These are phyloP conservation scores for Melampsora occidentalis DNA, from an alignment of 1,284 basidiomycete genomes.

Conservation along the genomic window DNA sequence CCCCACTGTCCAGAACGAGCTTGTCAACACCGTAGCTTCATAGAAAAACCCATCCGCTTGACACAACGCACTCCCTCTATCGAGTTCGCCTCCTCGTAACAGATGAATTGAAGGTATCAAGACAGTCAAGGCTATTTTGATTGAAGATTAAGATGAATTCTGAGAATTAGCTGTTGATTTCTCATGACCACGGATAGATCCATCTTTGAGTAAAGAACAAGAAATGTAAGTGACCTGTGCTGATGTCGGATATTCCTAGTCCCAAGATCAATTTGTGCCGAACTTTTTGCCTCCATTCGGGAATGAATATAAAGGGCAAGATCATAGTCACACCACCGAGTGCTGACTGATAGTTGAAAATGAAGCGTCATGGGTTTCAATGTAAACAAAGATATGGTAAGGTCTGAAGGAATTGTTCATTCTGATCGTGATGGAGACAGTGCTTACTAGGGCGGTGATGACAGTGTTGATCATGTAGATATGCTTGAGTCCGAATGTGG, in stretches of 20 bases:
- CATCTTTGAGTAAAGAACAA: background rate
- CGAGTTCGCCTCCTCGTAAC: background rate
- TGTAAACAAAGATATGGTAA: background rate
- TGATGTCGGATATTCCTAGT: slow-evolving; percentile 6
- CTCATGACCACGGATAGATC: too few species aligned
- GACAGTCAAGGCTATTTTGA: background rate
- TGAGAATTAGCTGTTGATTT: background rate
- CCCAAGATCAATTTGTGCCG: background rate
- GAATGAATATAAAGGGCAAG: background rate
- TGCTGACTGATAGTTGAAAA: background rate
- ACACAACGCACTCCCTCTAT: background rate
- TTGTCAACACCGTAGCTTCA: slow-evolving; percentile 1
- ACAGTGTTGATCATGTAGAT: slow-evolving; percentile 5
- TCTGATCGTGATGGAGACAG: background rate
- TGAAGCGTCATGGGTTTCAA: background rate
- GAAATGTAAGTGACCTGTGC: background rate
- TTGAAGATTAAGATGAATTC: background rate
- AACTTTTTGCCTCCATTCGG: background rate
- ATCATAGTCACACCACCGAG: background rate
- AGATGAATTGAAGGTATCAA: background rate
- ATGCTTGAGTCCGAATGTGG: background rate
- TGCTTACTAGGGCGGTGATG: background rate
- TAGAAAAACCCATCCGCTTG: slow-evolving; percentile 9
- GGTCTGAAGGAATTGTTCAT: background rate
- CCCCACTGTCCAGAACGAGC: slow-evolving; percentile 6